Percentiles rank a stretch among this genome's conserved stretches.
Conservation (phyloP, 1,284 basidiomycete genomes). For the Boletus semigastroideus region DNA sequence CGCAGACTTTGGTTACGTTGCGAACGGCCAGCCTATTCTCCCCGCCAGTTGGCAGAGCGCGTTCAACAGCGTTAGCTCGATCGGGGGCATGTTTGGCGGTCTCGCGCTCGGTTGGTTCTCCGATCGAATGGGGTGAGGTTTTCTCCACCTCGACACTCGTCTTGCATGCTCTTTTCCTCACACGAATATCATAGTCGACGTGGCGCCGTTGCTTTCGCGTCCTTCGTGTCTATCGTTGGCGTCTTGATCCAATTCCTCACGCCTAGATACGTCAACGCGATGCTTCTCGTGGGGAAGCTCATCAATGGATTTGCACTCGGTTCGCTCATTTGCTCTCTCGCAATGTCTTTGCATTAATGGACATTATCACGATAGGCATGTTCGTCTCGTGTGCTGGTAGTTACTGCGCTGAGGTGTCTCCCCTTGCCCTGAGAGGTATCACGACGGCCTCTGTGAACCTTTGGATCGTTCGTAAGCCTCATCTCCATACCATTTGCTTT, state of each 20-base stretch:
- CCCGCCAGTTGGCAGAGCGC: conserved; percentile 33
- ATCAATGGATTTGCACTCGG: conserved; percentile 30
- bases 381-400: conserved; percentile 26
- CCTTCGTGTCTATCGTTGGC: conserved; percentile 23
- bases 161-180: background rate
- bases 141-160: too few relatives aligned
- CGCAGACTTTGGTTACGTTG: conserved; percentile 25
- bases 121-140: conserved; percentile 22
- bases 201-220: conserved; percentile 24
- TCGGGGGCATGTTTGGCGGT: conserved; percentile 30
- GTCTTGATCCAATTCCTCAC: conserved; percentile 29
- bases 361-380: conserved; percentile 20
- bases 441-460: conserved; percentile 31
- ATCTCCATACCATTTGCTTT: background rate
- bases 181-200: conserved; percentile 14
- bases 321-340: conserved; percentile 1
- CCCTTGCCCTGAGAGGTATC: conserved; percentile 29
- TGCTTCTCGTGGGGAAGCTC: conserved; percentile 30
- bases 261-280: conserved; percentile 22
- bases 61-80: conserved; percentile 26
- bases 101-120: conserved; percentile 28
- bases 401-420: conserved; percentile 33
- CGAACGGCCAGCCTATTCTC: conserved; percentile 11
- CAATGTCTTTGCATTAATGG: background rate
- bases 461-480: conserved; percentile 27